Evolutionary conservation across 805 yeast species (phyloP).

Genomic region (Pichia rugopelliculosa): DNA sequence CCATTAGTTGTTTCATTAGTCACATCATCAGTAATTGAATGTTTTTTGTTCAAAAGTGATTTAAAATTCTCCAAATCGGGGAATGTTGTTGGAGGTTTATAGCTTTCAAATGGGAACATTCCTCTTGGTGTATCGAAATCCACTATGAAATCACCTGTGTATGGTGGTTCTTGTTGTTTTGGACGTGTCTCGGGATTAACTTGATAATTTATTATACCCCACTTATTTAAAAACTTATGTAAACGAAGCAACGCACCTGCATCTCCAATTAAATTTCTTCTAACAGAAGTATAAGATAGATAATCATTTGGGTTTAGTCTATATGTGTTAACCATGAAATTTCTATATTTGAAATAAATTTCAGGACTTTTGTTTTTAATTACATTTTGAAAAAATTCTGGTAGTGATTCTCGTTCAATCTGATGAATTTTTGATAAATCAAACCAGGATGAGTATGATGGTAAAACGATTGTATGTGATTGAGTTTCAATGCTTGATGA

Average conservation of each 20-base stretch:
- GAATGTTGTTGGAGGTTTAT: conserved; percentile 52
- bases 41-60: conserved; percentile 3
- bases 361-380: conserved; percentile 74
- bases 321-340: conserved; percentile 83
- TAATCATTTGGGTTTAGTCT: conserved; percentile 86
- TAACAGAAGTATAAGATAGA: conserved; percentile 80
- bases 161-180: conserved; percentile 60
- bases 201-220: conserved; percentile 94
- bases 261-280: conserved; percentile 87
- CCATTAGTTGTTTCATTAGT: conserved; percentile 1
- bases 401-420: conserved; percentile 76
- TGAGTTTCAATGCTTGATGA: conserved; percentile 34
- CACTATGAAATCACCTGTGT: conserved; percentile 68
- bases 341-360: conserved; percentile 73
- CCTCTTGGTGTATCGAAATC: conserved; percentile 89
- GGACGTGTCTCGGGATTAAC: conserved; percentile 76
- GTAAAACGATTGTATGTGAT: conserved; percentile 77
- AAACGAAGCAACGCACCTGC: conserved; percentile 83
- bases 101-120: conserved; percentile 82
- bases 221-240: conserved; percentile 74
- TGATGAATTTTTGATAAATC: conserved; percentile 61
- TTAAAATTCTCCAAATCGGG: conserved; percentile 28
- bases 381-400: conserved; percentile 67
- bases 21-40: neutral
- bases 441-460: conserved; percentile 88